Base-by-base conservation (phyloP, 2,329 filamentous ascomycete genomes). In the Paraconiothyrium sp. region DNA sequence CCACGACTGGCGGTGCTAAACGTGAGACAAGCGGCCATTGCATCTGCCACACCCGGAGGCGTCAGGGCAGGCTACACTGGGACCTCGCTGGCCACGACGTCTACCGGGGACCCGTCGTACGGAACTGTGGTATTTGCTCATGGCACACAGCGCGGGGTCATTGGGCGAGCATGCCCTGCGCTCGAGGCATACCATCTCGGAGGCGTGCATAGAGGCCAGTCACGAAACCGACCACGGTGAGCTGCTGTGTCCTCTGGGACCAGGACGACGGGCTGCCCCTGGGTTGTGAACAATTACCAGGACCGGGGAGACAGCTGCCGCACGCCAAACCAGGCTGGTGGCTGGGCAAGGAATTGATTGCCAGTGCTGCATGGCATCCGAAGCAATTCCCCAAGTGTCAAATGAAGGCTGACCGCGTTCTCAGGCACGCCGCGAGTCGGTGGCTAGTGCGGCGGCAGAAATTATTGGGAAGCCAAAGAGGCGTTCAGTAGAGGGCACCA, bases 261-360 rank as follows among this genome's bases (percentile, higher is more conserved):
- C 74, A 72, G 34, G 67, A 63, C 61, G 65, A 64, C 65, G 74
- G 74, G 64, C 60, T 61, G 54, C 58, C 30, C 57, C 58, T 56
- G 58, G 48, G 41, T 63, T 63, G 71, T 47, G 43, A 61, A 64
- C 61, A 54, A 65, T 63, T 60, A 72, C 68, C 68, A 70, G 69
- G 63, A 57, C 67, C 70, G 69, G 72, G 62, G 65, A 68, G 69
- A 73, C 69, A 71, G 70, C 67, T 75, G 72, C 73, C 67, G 73
- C 70, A 71, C 56, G 67, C 69, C 70, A 62, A 73, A 76, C 72
- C 74, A 65, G 72, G 73, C 61, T 72, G 70, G 67, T 74, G 75
- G 75, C 72, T 72, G 71, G 62, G 37, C 59, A 56, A 54, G 60
- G 55, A 35, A 63, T 57, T 46, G 61, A 66, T 61, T 62, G 52